Base-by-base conservation (phyloP, 164 flowering plant species). In the Tetracentron sinense region DNA sequence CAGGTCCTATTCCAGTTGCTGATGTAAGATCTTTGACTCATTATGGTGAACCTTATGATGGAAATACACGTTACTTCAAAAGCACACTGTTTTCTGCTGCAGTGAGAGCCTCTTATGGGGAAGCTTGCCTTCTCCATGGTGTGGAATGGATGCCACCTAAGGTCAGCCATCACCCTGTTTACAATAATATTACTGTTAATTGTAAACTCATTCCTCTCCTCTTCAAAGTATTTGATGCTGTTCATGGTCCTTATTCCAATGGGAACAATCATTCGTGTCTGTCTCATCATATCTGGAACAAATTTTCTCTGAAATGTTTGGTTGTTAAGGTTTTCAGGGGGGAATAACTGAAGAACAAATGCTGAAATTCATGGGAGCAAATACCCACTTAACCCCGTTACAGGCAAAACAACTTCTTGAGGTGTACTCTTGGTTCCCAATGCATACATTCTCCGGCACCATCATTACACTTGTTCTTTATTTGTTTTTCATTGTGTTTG, bases 141-240 rank as follows among this genome's bases (percentile, higher is more conserved):
- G 91, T 82, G 56, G 98, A 95, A 30, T 95, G 98, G 98, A 92
- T 95, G 97, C 89, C 99, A 52, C 98, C 99, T 49, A 95, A 95
- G 97, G 99, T 95, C 28, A 68, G 77, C 38, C 26, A 62, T 55
- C 46, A 46, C 17, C 42, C 50, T 42, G 17, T 60, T 38, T 12
- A 38, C 8, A 33, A 33, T 4, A 33, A 38, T 8, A 4, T 3
- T 8, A 1, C 14, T 38, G 1, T 38, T 38, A 38, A 16, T 4
- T 38, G 2, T 38, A 4, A 38, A 16, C 44, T 38, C 14, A 38
- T 38, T 38, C 44, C 44, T 38, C 11, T 60, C 11, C 27, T 7
- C n/a, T n/a, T n/a, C n/a, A n/a, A n/a, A n/a, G n/a, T n/a, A n/a
- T n/a, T n/a, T n/a, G n/a, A n/a, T n/a, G n/a, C n/a, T n/a, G n/a